A percentile compares a stretch with the other conserved stretches of the same genome.
These are phyloP conservation scores for Tephrocybe sp. DNA, from an alignment of 768 basidiomycete genomes.

Conservation along the genomic window DNA sequence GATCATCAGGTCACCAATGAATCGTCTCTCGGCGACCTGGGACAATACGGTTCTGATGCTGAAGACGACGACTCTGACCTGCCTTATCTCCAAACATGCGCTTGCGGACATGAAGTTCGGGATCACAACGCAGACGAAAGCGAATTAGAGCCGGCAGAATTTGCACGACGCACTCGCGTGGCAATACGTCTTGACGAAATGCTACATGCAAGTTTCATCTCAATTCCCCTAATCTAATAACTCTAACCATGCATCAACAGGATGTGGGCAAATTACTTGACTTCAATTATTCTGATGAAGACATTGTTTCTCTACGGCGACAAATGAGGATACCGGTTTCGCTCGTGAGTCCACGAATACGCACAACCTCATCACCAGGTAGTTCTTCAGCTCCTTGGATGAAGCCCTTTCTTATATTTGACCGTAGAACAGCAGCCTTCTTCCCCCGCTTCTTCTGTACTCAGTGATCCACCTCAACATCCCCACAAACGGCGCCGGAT, in stretches of 20 bases:
- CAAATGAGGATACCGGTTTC: slow-evolving; percentile 64
- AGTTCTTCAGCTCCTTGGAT: slow-evolving; percentile 17
- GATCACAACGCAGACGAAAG: slow-evolving; percentile 68
- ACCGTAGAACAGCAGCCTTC: slow-evolving; percentile 31
- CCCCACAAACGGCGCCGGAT: slow-evolving; percentile 53
- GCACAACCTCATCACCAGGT: slow-evolving; percentile 54
- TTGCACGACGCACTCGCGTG: slow-evolving; percentile 68
- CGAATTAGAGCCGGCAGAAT: slow-evolving; percentile 59
- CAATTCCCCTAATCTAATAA: neutral
- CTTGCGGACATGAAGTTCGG: slow-evolving; percentile 65
- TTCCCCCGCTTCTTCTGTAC: slow-evolving; percentile 50
- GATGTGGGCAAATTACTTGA: slow-evolving; percentile 76
- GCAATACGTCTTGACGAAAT: slow-evolving; percentile 82
- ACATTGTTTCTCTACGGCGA: slow-evolving; percentile 65
- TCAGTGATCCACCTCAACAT: slow-evolving; percentile 48
- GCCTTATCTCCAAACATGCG: slow-evolving; percentile 59
- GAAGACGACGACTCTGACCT: slow-evolving; percentile 61
- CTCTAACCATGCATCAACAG: slow-evolving; percentile 35
- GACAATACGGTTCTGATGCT: slow-evolving; percentile 71
- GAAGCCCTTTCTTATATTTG: slow-evolving; percentile 9
- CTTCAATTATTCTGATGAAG: slow-evolving; percentile 73
- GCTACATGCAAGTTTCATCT: slow-evolving; percentile 59
- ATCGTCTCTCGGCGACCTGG: slow-evolving; percentile 53
- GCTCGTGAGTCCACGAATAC: slow-evolving; percentile 46
- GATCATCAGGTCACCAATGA: slow-evolving; percentile 46